These are phyloP conservation scores for Chlamydomonas urium DNA, from an alignment of 139 green algal species.

Conservation along the genomic window DNA sequence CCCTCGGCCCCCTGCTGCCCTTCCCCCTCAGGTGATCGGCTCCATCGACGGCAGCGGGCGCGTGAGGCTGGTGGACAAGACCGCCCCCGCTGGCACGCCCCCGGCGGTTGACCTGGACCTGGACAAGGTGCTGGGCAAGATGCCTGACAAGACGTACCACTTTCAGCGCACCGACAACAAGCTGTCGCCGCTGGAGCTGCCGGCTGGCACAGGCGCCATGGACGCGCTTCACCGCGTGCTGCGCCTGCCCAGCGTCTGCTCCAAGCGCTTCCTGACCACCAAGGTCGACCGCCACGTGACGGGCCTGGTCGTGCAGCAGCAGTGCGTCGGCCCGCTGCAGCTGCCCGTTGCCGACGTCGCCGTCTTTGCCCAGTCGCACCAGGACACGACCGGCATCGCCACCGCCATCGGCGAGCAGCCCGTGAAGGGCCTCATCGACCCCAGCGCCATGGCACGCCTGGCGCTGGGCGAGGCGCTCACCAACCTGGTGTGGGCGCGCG, in stretches of 20 bases:
- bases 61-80: constrained; percentile 78
- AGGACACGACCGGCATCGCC: constrained; percentile 70
- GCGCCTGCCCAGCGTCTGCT: constrained; percentile 84
- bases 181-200: constrained; percentile 53
- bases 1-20: constrained; percentile 11
- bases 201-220: constrained; percentile 32
- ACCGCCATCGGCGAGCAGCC: constrained; percentile 95
- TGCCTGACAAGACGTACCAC: constrained; percentile 95
- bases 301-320: constrained; percentile 95
- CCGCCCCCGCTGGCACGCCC: constrained; percentile 47
- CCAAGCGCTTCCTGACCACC: constrained; percentile 98
- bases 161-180: constrained; percentile 42
- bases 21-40: constrained; percentile 80
- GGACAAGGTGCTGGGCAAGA: constrained; percentile 95
- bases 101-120: constrained; percentile 91
- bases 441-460: constrained; percentile 90
- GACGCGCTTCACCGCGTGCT: constrained; percentile 79
- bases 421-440: constrained; percentile 91
- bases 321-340: constrained; percentile 93
- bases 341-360: constrained; percentile 89
- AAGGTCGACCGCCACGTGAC: constrained; percentile 83
- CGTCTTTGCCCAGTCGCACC: constrained; percentile 84
- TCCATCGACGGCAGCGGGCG: constrained; percentile 84
- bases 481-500: constrained; percentile 88
- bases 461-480: constrained; percentile 91